These are phyloP conservation scores for Neurospora sp. DNA, from an alignment of 2,329 filamentous ascomycete genomes.

Conservation along the genomic window DNA sequence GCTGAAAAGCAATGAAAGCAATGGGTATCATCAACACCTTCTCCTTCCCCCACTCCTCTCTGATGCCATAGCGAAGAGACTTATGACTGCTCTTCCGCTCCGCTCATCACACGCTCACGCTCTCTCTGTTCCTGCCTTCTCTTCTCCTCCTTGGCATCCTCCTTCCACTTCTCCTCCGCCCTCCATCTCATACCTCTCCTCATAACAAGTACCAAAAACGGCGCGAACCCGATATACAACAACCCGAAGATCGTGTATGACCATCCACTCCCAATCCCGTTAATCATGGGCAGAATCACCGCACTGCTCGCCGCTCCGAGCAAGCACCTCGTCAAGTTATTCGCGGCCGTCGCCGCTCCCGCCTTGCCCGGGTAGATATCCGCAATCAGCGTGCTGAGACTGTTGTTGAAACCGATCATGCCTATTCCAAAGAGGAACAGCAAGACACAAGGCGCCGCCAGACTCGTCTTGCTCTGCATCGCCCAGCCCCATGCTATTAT, in stretches of 20 bases:
- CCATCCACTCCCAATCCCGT: constrained; percentile 41
- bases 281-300: constrained; percentile 41
- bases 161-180: constrained; percentile 21
- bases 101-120: background rate
- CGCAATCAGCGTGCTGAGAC: constrained; percentile 41
- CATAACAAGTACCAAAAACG: constrained; percentile 32
- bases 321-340: constrained; percentile 46
- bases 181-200: constrained; percentile 35
- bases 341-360: constrained; percentile 45
- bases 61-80: background rate
- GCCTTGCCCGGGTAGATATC: constrained; percentile 45
- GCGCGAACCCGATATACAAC: constrained; percentile 30
- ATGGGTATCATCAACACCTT: background rate
- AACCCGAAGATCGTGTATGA: constrained; percentile 38
- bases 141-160: constrained; percentile 14
- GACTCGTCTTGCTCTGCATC: constrained; percentile 29
- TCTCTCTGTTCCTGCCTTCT: constrained; percentile 1
- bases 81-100: background rate
- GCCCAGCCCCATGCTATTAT: constrained; percentile 45
- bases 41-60: background rate
- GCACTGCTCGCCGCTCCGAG: constrained; percentile 44
- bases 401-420: constrained; percentile 45
- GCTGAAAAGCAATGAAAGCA: background rate
- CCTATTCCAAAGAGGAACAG: constrained; percentile 37
- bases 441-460: constrained; percentile 38